Evolutionary conservation across 352 stramenopile genomes (phyloP).

Genomic region (Globisporangium echinulatum): DNA sequence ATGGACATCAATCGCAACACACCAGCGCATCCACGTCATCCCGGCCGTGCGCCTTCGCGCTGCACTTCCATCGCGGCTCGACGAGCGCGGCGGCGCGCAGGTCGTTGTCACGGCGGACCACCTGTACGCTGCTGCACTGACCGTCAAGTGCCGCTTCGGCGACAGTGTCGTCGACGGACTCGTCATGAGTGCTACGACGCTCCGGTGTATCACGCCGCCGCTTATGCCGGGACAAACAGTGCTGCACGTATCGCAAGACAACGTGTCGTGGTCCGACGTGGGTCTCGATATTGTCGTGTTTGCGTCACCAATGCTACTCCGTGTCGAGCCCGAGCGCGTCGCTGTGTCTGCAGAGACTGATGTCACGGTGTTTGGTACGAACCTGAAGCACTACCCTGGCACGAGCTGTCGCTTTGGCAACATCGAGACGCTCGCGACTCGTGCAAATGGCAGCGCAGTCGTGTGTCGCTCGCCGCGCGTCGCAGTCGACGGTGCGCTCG

Average conservation of each 20-base stretch:
- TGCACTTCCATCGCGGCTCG: slow-evolving; percentile 24
- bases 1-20: slow-evolving; percentile 13
- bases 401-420: slow-evolving; percentile 32
- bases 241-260: slow-evolving; percentile 30
- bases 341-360: slow-evolving; percentile 6
- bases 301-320: slow-evolving; percentile 25
- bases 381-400: slow-evolving; percentile 20
- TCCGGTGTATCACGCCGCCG: slow-evolving; percentile 26
- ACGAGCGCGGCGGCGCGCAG: slow-evolving; percentile 36
- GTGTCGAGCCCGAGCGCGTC: slow-evolving; percentile 14
- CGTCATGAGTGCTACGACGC: slow-evolving; percentile 16
- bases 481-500: not conserved
- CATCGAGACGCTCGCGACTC: slow-evolving; percentile 14
- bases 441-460: slow-evolving; percentile 23
- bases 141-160: slow-evolving; percentile 34
- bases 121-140: slow-evolving; percentile 13
- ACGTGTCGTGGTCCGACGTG: slow-evolving; percentile 27
- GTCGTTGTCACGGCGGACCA: slow-evolving; percentile 26
- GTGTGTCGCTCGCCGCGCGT: slow-evolving; percentile 24
- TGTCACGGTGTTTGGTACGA: slow-evolving; percentile 34
- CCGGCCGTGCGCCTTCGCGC: slow-evolving; percentile 14
- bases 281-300: slow-evolving; percentile 24
- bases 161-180: slow-evolving; percentile 17
- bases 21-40: slow-evolving; percentile 26
- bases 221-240: slow-evolving; percentile 15